Conservation (phyloP, 1,284 basidiomycete species). For the Cryptococcus deneoformans region DNA sequence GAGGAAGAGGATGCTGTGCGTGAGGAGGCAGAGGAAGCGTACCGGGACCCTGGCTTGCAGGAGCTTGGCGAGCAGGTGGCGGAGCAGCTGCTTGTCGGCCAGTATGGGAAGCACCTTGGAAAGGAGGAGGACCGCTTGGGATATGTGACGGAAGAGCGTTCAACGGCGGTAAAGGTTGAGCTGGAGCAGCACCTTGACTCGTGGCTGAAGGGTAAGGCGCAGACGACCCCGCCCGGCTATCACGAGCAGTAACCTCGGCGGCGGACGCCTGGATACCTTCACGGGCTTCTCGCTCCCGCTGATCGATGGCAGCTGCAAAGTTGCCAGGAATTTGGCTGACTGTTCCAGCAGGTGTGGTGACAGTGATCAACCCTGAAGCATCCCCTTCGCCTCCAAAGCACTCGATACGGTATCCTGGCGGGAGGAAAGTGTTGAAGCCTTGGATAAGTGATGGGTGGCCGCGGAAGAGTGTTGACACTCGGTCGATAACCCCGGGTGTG, state of each 20-base stretch:
- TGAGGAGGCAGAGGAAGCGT: constrained; percentile 21
- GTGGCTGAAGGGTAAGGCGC: constrained; percentile 6
- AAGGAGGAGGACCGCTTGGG: constrained; percentile 19
- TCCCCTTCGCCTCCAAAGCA: constrained; percentile 54
- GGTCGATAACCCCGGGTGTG: constrained; percentile 96
- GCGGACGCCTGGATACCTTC: constrained; percentile 8
- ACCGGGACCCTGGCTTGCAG: constrained; percentile 10
- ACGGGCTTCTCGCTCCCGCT: constrained; percentile 25
- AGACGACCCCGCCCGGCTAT: constrained; percentile 3
- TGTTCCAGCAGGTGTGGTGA: constrained; percentile 88
- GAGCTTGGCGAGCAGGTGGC: constrained; percentile 1
- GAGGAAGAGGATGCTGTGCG: constrained; percentile 19
- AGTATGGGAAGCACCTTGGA: constrained; percentile 12
- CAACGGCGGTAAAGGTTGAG: constrained; percentile 16
- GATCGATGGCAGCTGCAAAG: constrained; percentile 42
- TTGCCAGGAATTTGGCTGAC: constrained; percentile 58
- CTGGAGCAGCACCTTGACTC: not conserved
- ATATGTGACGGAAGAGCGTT: constrained; percentile 13
- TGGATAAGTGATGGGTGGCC: constrained; percentile 92
- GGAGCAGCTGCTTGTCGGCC: constrained; percentile 26
- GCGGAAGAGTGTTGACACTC: constrained; percentile 92
- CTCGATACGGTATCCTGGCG: constrained; percentile 95
- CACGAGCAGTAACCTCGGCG: constrained; percentile 6
- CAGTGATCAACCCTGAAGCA: constrained; percentile 81
- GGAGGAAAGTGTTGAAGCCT: constrained; percentile 99